Evolutionary conservation across 179 eudicot genomes (phyloP), one percentile per base, ranked within the genome.

Genomic region (Spinacia oleracea): DNA sequence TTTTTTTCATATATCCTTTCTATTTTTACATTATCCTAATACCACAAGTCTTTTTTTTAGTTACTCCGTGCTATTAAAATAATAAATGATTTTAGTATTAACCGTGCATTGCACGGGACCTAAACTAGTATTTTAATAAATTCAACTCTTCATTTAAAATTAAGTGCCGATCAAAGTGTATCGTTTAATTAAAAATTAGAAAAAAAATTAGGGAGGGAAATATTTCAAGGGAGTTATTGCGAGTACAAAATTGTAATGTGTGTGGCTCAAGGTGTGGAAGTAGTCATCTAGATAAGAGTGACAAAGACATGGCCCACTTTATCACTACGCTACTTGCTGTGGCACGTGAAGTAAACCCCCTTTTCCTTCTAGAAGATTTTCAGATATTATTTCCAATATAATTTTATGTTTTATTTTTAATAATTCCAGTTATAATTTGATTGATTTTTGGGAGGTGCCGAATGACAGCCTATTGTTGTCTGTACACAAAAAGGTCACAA

Each of bases 221-320:
- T n/a, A n/a, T n/a, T n/a, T n/a, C n/a, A n/a, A n/a, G n/a, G n/a
- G n/a, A n/a, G n/a, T n/a, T n/a, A n/a, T n/a, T n/a, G n/a, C n/a
- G n/a, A n/a, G 14, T 51, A 20, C 20, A 51, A 15, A 15, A 51
- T 51, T 15, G 58, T 51, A 18, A 58, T 58, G 63, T 58, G 63
- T 58, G 29, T 58, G 27, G 63, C 27, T 58, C 14, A 58, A 58
- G 29, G 23, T 48, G 63, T 14, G 27, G 63, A 23, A 55, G 60
- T n/a, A 9, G 63, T 58, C 12, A 58, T 58, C 31, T 25, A 25
- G 32, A 58, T 23, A 23, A 10, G n/a, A 15, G 11, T 58, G 63
- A 58, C 32, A 58, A 58, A 58, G 32, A 58, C 63, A 58, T 58
- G 63, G 63, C 6, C 63, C 63, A 58, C 63, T 58, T 58, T 58